Base-by-base conservation (phyloP, 768 basidiomycete genomes). In the Rhodotorula babjevae region DNA sequence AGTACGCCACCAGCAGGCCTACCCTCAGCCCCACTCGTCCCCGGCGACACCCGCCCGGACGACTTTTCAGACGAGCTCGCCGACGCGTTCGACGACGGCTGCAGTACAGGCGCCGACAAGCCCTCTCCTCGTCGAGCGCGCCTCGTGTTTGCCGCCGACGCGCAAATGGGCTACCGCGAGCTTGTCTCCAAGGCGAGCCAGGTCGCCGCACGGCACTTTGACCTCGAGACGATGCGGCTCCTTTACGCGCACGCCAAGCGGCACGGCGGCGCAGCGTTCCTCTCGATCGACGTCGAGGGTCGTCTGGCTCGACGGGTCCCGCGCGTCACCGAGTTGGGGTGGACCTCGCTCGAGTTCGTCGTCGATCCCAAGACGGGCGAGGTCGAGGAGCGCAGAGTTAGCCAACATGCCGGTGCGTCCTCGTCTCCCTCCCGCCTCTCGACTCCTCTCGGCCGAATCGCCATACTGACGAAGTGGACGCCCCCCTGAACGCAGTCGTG, bases 211-310 rank as follows among this genome's bases (percentile, higher is more conserved):
- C 49, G 63, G 18, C 19, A n/a, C 31, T 67, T 60, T 31, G 68
- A 74, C 58, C 64, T 74, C 47, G 46, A 59, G 16, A 23, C 53
- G 11, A 53, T 70, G 2, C 68, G 68, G 8, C 46, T 21, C 62
- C 55, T 40, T 19, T 67, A 67, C 62, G 33, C 47, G 62, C 59
- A 33, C 52, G 73, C 73, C 15, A 25, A 31, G 25, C 9, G 10
- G 0, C 50, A 71, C 27, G 70, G 70, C 21, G 65, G 61, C 31
- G 74, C 64, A 0, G 64, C 74, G 46, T 75, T 75, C 49, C 27
- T 75, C 21, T 50, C 67, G 11, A 61, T 75, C 31, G 74, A 75
- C 50, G 67, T 75, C 60, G 74, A 75, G 67, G 58, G 65, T n/a
- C n/a, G n/a, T n/a, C n/a, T n/a, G n/a, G n/a, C n/a, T n/a, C n/a